Evolutionary conservation across 192 early-diverging fungal species (phyloP), one percentile per base, ranked within the genome.

Genomic region (Podila verticillata): DNA sequence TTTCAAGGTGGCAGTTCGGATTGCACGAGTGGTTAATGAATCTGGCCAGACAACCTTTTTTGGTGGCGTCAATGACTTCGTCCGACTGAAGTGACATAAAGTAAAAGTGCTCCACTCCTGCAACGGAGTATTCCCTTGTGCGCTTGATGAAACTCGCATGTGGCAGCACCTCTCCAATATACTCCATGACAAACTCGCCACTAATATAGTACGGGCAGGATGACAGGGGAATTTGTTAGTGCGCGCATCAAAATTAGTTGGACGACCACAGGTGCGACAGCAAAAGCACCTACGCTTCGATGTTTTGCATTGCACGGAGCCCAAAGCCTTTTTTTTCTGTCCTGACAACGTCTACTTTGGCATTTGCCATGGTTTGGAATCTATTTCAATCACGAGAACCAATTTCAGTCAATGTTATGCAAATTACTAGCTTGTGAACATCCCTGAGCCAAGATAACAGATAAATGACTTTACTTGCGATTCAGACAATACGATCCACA

Each of bases 11-110:
- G 70, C 96, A 96, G 81, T 99, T 99, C 22, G 98, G 96, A 30
- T 89, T 88, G 84, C 98, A 99, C 63, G 93, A 95, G 82, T 99
- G 98, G 84, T 99, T 99, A 82, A 99, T 96, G 72, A 99, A 99
- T 22, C 98, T 91, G 24, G 97, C 94, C 44, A 96, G 85, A 67
- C 95, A 96, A 15, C 98, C 98, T 63, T 92, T 95, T 62, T 92
- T 90, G 7, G 93, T 95, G 15, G 98, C 98, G 73, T 99, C 98
- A 65, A 99, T 98, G 56, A 97, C 89, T 89, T 96, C 96, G 73
- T 96, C 92, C 26, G 91, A 86, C 65, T 95, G 93, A 10, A 99
- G 84, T 61, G 92, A 92, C 97, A 99, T 99, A 82, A 98, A 99
- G 72, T 99, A 99, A 81, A 98, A 98, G 72, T 99, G 97, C 80